Percentiles rank a stretch among this genome's conserved stretches.
Evolutionary conservation across 306 rosid genomes (phyloP).

Genomic region (Prunus davidiana): DNA sequence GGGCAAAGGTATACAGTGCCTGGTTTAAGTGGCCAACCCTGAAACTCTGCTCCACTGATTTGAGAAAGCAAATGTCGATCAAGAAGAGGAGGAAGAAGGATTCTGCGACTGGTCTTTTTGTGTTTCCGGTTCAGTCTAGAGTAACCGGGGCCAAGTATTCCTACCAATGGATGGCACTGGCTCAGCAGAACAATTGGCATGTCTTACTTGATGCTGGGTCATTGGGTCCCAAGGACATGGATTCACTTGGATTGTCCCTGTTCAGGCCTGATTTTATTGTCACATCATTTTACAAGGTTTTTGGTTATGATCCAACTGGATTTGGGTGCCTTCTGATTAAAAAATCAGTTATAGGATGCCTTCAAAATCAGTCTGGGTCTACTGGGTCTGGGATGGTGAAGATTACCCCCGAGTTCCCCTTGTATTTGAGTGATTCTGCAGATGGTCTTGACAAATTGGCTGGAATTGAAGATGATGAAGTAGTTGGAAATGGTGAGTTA

Average conservation of each 20-base stretch:
- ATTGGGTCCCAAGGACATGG: conserved; percentile 98
- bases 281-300: conserved; percentile 90
- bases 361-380: conserved; percentile 83
- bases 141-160: conserved; percentile 67
- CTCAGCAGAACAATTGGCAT: conserved; percentile 97
- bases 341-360: conserved; percentile 81
- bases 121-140: conserved; percentile 40
- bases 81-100: conserved; percentile 41
- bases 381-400: conserved; percentile 98
- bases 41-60: conserved; percentile 82
- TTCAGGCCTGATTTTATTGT: conserved; percentile 94
- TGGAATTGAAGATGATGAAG: conserved; percentile 63
- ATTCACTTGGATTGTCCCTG: conserved; percentile 90
- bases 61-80: conserved; percentile 79
- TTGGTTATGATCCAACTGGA: conserved; percentile 92
- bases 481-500: conserved; percentile 41
- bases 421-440: conserved; percentile 81
- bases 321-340: conserved; percentile 94
- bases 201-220: conserved; percentile 97
- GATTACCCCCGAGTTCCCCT: conserved; percentile 83
- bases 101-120: conserved; percentile 31
- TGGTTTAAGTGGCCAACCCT: conserved; percentile 97
- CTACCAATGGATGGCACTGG: conserved; percentile 97
- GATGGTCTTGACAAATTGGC: conserved; percentile 68
- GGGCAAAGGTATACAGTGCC: conserved; percentile 84